These are phyloP conservation scores for Candida labiduridarum DNA, from an alignment of 1,139 yeast species.

Conservation along the genomic window DNA sequence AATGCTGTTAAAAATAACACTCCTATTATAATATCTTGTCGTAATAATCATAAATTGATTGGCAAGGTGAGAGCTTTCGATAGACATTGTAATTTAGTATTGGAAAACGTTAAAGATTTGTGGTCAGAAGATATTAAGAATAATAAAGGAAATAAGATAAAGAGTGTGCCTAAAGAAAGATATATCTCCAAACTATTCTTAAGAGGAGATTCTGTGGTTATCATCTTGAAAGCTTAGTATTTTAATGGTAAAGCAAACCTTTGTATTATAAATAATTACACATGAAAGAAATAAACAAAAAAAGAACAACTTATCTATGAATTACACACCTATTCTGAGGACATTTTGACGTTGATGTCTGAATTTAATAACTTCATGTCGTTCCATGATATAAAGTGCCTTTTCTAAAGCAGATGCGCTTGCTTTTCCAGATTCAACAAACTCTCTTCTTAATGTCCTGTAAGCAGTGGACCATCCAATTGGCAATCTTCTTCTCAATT, in stretches of 20 bases:
- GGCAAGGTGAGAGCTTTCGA: conserved; percentile 94
- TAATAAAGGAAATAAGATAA: conserved; percentile 70
- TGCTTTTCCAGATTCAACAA: conserved; percentile 71
- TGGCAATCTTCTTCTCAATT: conserved; percentile 86
- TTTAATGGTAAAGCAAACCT: not conserved
- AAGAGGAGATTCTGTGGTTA: conserved; percentile 93
- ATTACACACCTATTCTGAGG: conserved; percentile 73
- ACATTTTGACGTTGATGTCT: conserved; percentile 88
- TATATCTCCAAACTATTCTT: conserved; percentile 87
- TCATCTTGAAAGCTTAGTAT: conserved; percentile 59
- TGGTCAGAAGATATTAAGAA: conserved; percentile 78
- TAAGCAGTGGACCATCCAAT: conserved; percentile 96
- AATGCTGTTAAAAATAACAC: conserved; percentile 74
- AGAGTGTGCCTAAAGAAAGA: conserved; percentile 74
- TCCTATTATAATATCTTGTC: conserved; percentile 83
- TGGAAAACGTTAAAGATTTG: conserved; percentile 89
- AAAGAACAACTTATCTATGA: not conserved
- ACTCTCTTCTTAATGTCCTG: conserved; percentile 79
- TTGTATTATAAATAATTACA: conserved; percentile 3
- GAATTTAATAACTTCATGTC: conserved; percentile 83
- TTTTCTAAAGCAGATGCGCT: conserved; percentile 78
- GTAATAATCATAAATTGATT: conserved; percentile 89
- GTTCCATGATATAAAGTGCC: conserved; percentile 79
- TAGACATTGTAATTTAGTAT: conserved; percentile 89
- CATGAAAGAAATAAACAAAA: not conserved